Evolutionary conservation across 1,284 basidiomycete species (phyloP).

Genomic region (Anthracocystis setariae): DNA sequence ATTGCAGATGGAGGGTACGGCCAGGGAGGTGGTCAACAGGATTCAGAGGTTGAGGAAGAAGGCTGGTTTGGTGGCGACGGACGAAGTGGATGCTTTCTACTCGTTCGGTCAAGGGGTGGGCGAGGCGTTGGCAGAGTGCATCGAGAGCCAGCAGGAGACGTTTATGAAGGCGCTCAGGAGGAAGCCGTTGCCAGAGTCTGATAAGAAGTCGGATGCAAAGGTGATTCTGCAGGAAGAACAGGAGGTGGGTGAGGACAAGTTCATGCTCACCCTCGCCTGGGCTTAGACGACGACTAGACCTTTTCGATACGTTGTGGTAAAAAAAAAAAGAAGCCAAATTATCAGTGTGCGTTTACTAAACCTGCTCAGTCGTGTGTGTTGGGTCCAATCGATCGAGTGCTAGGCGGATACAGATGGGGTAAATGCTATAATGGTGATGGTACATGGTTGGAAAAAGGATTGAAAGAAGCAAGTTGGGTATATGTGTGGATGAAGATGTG

Average conservation of each 20-base stretch:
- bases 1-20: conserved; percentile 85
- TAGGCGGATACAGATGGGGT: no score
- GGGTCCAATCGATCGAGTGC: no score
- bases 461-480: no score
- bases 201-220: conserved; percentile 69
- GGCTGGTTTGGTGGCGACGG: conserved; percentile 91
- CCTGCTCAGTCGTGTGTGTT: no score
- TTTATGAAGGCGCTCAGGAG: conserved; percentile 82
- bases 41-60: conserved; percentile 96
- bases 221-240: conserved; percentile 84
- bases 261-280: conserved; percentile 70
- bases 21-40: conserved; percentile 89
- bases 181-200: conserved; percentile 47
- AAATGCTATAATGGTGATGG: neutral
- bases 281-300: no score
- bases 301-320: no score
- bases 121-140: conserved; percentile 74
- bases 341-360: no score
- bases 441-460: neutral
- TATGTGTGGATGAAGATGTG: neutral
- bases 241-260: conserved; percentile 84
- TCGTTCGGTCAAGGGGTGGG: conserved; percentile 79
- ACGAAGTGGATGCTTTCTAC: conserved; percentile 92
- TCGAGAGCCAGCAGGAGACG: conserved; percentile 77
- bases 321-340: neutral